Evolutionary conservation across 179 eudicot species (phyloP).

Genomic region (Kewa caespitosa): DNA sequence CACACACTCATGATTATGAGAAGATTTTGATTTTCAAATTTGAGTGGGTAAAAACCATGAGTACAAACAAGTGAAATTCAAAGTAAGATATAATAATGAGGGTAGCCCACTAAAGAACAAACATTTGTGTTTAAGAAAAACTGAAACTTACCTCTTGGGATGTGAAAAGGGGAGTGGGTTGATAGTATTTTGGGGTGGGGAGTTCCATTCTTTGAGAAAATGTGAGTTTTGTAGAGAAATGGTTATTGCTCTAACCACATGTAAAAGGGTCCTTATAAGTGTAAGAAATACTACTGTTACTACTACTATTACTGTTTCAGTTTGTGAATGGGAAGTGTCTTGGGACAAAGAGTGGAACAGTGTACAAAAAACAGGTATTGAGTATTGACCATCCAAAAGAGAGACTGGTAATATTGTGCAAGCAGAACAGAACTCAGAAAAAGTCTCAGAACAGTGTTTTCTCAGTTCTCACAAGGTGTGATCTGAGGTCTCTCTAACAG

Average conservation of each 20-base stretch:
- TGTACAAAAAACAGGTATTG: conserved; percentile 16
- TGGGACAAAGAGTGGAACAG: conserved; percentile 21
- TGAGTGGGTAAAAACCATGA: conserved; percentile 7
- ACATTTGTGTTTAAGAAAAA: conserved; percentile 12
- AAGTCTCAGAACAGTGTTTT: too few relatives aligned
- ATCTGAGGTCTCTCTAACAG: neutral
- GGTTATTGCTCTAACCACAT: neutral
- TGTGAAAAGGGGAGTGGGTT: conserved; percentile 39
- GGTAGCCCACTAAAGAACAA: conserved; percentile 19
- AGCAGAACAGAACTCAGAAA: neutral
- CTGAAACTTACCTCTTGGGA: conserved; percentile 40
- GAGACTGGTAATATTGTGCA: conserved; percentile 7
- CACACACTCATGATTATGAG: conserved; percentile 4
- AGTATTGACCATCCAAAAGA: conserved; percentile 28
- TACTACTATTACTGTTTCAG: neutral
- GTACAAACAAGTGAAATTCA: neutral
- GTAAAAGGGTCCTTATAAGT: neutral
- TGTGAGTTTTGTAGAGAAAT: neutral
- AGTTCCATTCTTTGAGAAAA: conserved; percentile 45
- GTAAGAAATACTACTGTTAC: neutral
- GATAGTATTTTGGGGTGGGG: conserved; percentile 43
- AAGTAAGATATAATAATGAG: neutral
- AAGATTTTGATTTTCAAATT: conserved; percentile 8
- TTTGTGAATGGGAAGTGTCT: neutral
- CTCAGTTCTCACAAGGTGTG: conserved; percentile 5